Base-by-base conservation (phyloP, 805 yeast species). In the Saturnispora silvae region DNA sequence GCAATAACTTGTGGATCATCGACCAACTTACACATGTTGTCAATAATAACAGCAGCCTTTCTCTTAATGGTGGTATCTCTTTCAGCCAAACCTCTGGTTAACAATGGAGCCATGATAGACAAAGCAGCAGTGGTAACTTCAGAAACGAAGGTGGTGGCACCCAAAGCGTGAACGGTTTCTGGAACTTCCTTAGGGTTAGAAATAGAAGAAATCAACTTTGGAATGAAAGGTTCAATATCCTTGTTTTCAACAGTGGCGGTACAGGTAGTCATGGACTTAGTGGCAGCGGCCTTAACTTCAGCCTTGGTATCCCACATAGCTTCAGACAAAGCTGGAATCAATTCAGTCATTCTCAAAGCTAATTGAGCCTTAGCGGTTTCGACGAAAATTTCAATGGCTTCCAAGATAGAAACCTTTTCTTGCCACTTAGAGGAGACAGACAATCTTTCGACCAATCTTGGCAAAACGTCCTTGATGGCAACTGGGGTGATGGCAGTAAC, bases 301-400 rank as follows among this genome's bases (percentile, higher is more conserved):
- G 75, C 73, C 80, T 92, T 92, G 69, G 99, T 92, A 70, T 92
- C 98, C 99, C 99, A 92, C 97, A 92, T 92, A 58, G 96, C 85
- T 75, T 92, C 99, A 55, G 98, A 92, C 58, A 92, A 72, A 52
- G 81, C 92, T 67, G 99, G 98, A 59, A 92, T 89, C 65, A 92
- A 78, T 75, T 92, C 97, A 59, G 97, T 95, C 97, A 92, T 92
- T 77, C 98, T 86, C 59, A 92, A 76, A 54, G 98, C 95, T 53
- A 92, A 72, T 75, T 87, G 99, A 56, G 68, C 81, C 68, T 87
- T 89, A 55, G 98, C 96, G 53, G 85, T 73, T 62, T 84, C 94
- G 55, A 92, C 98, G 59, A 89, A 72, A 52, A 76, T 75, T 50
- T 95, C 67, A 59, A 92, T 70, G 56, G 95, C 81, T 60, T 75